Evolutionary conservation across 192 early-diverging fungal species (phyloP), one percentile per base, ranked within the genome.

Genomic region (Thamnidium elegans): DNA sequence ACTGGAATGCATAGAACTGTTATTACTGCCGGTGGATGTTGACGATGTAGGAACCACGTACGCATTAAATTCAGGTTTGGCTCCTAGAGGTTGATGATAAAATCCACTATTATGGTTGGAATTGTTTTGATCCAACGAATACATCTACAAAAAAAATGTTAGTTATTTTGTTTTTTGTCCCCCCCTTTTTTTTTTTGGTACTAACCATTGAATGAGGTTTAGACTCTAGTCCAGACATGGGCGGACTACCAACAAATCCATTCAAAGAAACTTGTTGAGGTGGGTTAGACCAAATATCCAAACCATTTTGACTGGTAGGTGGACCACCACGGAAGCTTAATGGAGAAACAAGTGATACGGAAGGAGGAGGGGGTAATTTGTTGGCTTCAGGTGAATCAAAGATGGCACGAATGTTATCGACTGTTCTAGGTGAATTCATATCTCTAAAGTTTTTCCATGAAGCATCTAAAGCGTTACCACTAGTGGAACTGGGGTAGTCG

Each of bases 391-490:
- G 45, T 4, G 44, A 62, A 10, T 64, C 63, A 54, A 64, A 64
- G 8, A 64, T 64, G 39, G 63, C 63, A n/a, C 63, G 51, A 42
- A 64, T 64, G 17, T 52, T 64, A 19, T 64, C 63, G 9, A 50
- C 51, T 15, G 63, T 54, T 5, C 51, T 23, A 52, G 50, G 63
- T 5, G 50, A 44, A 17, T 64, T 52, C 36, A 64, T 64, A n/a
- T 64, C 63, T 26, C 63, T 54, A 43, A 64, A 64, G 13, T 53
- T 50, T 26, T 42, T 52, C 63, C 63, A 64, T 32, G 51, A 54
- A 36, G 63, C 50, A 10, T 64, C 51, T 23, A 64, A 30, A 1
- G 39, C 51, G 8, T 64, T 52, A 15, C 36, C 50, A 30, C 63
- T 31, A 1, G 19, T 55, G 4, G 50, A 30, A 30, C 34, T 52